Conservation (phyloP, 306 rosid species). For the Lathyrus oleraceus region DNA sequence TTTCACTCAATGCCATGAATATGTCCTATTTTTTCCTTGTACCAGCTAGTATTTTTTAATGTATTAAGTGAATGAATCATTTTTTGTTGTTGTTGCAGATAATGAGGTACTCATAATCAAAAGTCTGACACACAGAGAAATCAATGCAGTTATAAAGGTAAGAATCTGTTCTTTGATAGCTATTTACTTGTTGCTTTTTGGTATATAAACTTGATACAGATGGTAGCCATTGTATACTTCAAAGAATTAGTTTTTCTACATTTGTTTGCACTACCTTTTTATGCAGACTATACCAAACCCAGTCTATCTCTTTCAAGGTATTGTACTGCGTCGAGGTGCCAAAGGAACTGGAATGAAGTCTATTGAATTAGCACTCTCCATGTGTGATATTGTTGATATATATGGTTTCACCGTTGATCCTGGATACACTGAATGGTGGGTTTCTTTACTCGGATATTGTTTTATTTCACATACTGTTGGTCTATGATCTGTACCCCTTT, state of each 20-base stretch:
- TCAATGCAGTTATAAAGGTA: conserved; percentile 88
- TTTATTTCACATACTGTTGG: background rate
- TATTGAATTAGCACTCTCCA: conserved; percentile 89
- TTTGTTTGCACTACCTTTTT: conserved; percentile 35
- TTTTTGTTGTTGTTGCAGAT: conserved; percentile 52
- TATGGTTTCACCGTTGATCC: conserved; percentile 99
- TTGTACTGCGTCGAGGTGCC: conserved; percentile 98
- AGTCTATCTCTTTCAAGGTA: conserved; percentile 98
- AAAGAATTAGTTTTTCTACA: background rate
- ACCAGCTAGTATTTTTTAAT: conserved; percentile 11
- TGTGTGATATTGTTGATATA: conserved; percentile 93
- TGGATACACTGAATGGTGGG: conserved; percentile 96
- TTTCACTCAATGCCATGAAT: background rate
- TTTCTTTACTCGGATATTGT: conserved; percentile 31
- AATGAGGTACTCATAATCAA: conserved; percentile 88
- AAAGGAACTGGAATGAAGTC: conserved; percentile 99
- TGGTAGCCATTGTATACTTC: conserved; percentile 15
- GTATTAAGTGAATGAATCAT: conserved; percentile 14
- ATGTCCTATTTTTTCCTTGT: conserved; percentile 16
- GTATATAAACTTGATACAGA: conserved; percentile 25
- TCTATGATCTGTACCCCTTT: background rate
- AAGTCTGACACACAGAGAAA: conserved; percentile 82
- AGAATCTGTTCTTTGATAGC: conserved; percentile 33
- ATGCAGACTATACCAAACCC: conserved; percentile 90
- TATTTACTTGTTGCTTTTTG: conserved; percentile 18